Evolutionary conservation across 2,329 filamentous ascomycete genomes (phyloP).

Genomic region (Trichoderma sp.): DNA sequence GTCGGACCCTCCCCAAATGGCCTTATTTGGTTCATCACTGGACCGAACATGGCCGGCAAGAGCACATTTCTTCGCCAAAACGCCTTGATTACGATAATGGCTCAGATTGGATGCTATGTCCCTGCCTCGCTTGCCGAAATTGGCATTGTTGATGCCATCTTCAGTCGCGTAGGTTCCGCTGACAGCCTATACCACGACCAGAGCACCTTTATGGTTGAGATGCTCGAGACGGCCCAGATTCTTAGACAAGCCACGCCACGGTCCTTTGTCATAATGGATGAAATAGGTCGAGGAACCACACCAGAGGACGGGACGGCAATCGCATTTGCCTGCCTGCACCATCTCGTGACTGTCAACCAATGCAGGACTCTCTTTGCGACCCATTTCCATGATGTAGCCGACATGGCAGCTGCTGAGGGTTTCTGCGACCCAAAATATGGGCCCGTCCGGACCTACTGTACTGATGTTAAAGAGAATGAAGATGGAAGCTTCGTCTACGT

Average conservation of each 20-base stretch:
- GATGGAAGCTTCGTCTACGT: slow-evolving; percentile 78
- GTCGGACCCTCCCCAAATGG: slow-evolving; percentile 69
- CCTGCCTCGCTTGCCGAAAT: slow-evolving; percentile 84
- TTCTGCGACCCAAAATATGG: slow-evolving; percentile 42
- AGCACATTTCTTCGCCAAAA: slow-evolving; percentile 95
- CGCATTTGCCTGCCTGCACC: slow-evolving; percentile 83
- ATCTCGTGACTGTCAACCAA: slow-evolving; percentile 75
- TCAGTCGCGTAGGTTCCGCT: slow-evolving; percentile 88
- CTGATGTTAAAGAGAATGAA: slow-evolving; percentile 77
- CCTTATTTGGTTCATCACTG: slow-evolving; percentile 67
- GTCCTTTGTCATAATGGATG: slow-evolving; percentile 97
- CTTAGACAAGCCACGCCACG: slow-evolving; percentile 78
- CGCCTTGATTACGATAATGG: slow-evolving; percentile 88
- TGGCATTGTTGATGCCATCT: slow-evolving; percentile 93
- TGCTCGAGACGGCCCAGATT: slow-evolving; percentile 94
- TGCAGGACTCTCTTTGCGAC: slow-evolving; percentile 89
- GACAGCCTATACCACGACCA: slow-evolving; percentile 95
- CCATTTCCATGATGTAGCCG: slow-evolving; percentile 84
- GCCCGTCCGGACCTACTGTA: slow-evolving; percentile 76
- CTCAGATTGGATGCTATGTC: slow-evolving; percentile 90
- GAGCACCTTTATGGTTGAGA: slow-evolving; percentile 99
- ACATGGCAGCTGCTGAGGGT: slow-evolving; percentile 64
- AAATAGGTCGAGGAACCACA: slow-evolving; percentile 92
- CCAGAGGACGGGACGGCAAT: slow-evolving; percentile 90
- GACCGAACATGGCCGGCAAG: slow-evolving; percentile 99